Evolutionary conservation across 1,284 basidiomycete species (phyloP), one percentile per base, ranked within the genome.

Genomic region (Golubevia sp.): DNA sequence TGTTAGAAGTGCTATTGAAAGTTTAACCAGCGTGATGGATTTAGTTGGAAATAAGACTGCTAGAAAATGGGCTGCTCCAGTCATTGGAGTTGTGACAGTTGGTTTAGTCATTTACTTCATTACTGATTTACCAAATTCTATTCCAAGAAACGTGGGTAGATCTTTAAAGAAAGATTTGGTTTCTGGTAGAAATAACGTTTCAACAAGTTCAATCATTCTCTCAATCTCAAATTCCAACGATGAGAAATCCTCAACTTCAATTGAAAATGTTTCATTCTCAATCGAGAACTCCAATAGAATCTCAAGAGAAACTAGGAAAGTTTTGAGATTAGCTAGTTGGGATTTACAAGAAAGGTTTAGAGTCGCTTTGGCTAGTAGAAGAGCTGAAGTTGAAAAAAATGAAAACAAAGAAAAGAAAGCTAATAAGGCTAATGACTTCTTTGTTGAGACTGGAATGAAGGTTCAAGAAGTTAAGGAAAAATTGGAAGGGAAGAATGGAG

Each of bases 251-350:
- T 23, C 25, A 8, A 26, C 52, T 5, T 26, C 26, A 51, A 21
- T 30, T 6, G n/a, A n/a, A n/a, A n/a, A n/a, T n/a, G n/a, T n/a
- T n/a, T 2, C n/a, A 50, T 97, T 91, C 77, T 86, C 90, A 18
- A 89, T 91, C 59, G 87, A 86, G 2, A 90, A 98, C 77, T 87
- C 89, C 0, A 87, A 86, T 53, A 88, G 96, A 15, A 88, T 97
- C 53, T 86, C 89, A 55, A 88, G 91, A 49, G 97, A 99, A 87
- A 93, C 93, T 20, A 89, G 96, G 77, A 98, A 98, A 86, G 96
- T 99, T 55, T 86, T 99, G 74, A 87, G 95, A 55, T 85, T 96
- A 18, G 94, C 92, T n/a, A 90, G 91, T 20, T 97, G 92, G 92
- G 95, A 98, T 84, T 84, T 97, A 64, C 88, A 88, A 70, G 92